Evolutionary conservation across 129 eudicot species (phyloP), one percentile per base, ranked within the genome.

Genomic region (Solidago caesia): DNA sequence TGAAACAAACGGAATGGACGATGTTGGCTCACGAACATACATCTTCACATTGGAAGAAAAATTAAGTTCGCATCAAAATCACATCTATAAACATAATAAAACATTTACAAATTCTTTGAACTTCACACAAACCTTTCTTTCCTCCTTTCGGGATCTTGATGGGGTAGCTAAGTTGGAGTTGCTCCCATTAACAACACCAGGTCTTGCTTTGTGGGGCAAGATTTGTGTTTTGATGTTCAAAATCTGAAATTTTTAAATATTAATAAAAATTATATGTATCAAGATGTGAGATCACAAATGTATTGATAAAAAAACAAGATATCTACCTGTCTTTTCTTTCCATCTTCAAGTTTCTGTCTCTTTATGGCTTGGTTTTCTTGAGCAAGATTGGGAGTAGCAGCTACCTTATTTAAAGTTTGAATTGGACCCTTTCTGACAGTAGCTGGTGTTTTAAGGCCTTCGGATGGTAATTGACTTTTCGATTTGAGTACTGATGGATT

Each of bases 351-450:
- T 79, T 91, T 95, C 82, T 95, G 99, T 71, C 90, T 81, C 82
- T 95, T 95, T 69, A 95, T 82, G 67, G 99, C 90, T 81, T 86
- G 99, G 81, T 91, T 88, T 75, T 91, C 99, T 58, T 75, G 92
- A 44, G 84, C 91, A 29, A 91, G 67, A 71, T 76, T 88, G 7
- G 91, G 87, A 59, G 96, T 84, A 52, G 74, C 85, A 60, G 76
- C 89, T 53, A 57, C 70, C 71, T 80, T 68, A 49, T 33, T 82
- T 29, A 75, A 33, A 33, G 39, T 70, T 73, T 48, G 77, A 58
- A 66, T 84, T 58, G 81, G 66, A 13, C 82, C 84, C 81, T 96
- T 93, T 77, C 76, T 88, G 60, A 75, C 87, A 83, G 87, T 80
- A 74, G 92, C 83, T 47, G 92, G 96, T 72, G 83, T 79, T 79